Evolutionary conservation across 345 rosid genomes (phyloP), one percentile per base, ranked within the genome.

Genomic region (Salix purpurea): DNA sequence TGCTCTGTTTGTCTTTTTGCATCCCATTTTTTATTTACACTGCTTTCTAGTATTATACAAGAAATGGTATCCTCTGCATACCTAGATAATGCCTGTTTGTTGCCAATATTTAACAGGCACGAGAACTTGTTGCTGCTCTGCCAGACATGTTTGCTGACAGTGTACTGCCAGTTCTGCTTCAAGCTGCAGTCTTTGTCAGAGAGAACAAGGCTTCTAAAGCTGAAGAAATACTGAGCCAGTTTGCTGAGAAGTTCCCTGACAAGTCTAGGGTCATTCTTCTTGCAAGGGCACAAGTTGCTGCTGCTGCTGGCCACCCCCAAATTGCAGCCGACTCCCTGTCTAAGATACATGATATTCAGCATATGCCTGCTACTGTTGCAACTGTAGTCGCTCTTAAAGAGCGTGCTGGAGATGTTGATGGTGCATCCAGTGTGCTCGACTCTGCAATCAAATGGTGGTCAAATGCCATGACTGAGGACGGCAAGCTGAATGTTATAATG

Each of bases 281-380:
- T 73, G 93, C 97, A 26, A 91, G 92, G 85, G 98, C 99, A 60
- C 99, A 96, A 82, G 78, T 96, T 77, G 94, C 99, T 77, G 94
- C 98, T 11, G 90, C 89, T 19, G 94, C 97, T 70, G 91, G 90
- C 79, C 99, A 88, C 82, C 92, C 83, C 75, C 87, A 85, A 23
- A 83, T 96, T 56, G 96, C 98, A 69, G 98, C 94, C 4, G 97
- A 91, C 62, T 93, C 99, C 40, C 82, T 96, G 65, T 79, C 88
- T 40, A 92, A 85, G 86, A 82, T 93, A 70, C 71, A 87, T 69
- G 98, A 91, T 76, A 96, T 96, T 76, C 94, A 93, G 77, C 96
- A 92, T 90, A 85, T 83, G 89, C 99, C 99, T 68, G 94, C 93
- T 65, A 89, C 96, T 75, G 97, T 93, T 67, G 96, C 99, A 14